Evolutionary conservation across 305 asterid genomes (phyloP).

Genomic region (Fraxinus nigra): DNA sequence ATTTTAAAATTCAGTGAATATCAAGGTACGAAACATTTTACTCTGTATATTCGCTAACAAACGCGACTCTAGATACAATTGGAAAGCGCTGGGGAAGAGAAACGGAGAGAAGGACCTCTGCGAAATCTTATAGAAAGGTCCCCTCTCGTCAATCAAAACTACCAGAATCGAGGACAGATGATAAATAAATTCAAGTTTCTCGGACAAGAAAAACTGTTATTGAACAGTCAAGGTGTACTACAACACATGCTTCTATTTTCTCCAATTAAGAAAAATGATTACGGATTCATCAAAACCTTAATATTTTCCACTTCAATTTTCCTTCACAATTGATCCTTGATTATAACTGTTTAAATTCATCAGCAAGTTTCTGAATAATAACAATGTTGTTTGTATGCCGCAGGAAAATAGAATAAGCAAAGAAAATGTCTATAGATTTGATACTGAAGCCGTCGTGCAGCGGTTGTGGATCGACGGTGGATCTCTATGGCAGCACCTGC

Average conservation of each 20-base stretch:
- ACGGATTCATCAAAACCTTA: conserved; percentile 23
- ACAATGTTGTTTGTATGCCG: not conserved
- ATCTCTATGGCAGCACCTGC: conserved; percentile 86
- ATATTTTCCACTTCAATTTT: conserved; percentile 1
- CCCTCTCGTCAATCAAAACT: conserved; percentile 8
- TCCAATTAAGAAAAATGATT: not conserved
- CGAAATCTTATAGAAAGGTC: not conserved
- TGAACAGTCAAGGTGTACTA: not conserved
- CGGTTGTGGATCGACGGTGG: conserved; percentile 81
- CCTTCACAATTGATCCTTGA: not conserved
- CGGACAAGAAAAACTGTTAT: not conserved
- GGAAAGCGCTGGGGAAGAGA: not conserved
- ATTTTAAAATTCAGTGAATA: no score
- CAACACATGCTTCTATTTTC: not conserved
- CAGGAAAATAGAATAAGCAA: conserved; percentile 18
- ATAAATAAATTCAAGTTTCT: not conserved
- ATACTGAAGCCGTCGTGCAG: conserved; percentile 76
- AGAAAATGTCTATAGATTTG: conserved; percentile 66
- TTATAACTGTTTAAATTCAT: not conserved
- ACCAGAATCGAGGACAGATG: not conserved
- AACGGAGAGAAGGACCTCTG: not conserved
- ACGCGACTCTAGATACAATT: not conserved
- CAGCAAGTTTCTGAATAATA: not conserved
- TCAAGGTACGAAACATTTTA: no score
- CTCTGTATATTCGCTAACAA: not conserved